A percentile compares a stretch with the other conserved stretches of the same genome.
phyloP scores from a whole-genome alignment of 2,329 filamentous ascomycete genomes.

The Apiospora marii region DNA sequence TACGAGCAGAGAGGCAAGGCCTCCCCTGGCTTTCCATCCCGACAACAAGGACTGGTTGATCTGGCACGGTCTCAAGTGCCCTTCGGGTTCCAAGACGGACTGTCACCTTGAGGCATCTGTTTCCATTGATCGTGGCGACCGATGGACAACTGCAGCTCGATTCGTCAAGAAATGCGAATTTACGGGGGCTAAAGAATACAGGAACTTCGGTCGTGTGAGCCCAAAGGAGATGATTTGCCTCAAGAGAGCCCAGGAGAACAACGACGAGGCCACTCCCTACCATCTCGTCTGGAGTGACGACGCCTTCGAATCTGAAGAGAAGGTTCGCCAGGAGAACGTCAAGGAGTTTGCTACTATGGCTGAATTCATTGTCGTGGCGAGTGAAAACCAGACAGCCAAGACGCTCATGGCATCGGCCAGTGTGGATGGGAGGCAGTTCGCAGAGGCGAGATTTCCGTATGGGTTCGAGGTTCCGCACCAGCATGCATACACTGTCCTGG shows the following conservation, averaged over 20 bases:
- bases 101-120: constrained; percentile 81
- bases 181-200: constrained; percentile 70
- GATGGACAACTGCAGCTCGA: constrained; percentile 78
- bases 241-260: constrained; percentile 69
- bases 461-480: constrained; percentile 83
- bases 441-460: constrained; percentile 82
- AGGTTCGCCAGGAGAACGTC: constrained; percentile 72
- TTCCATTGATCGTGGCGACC: constrained; percentile 79
- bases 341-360: constrained; percentile 93
- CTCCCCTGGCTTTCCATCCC: constrained; percentile 80
- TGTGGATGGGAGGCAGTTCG: constrained; percentile 84
- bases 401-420: constrained; percentile 82
- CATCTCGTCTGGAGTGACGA: constrained; percentile 81
- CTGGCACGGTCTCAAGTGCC: constrained; percentile 82
- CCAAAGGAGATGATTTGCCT: constrained; percentile 67
- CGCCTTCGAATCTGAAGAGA: constrained; percentile 73
- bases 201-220: constrained; percentile 50
- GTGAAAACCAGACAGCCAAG: constrained; percentile 71
- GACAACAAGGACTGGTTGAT: constrained; percentile 89
- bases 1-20: constrained; percentile 38
- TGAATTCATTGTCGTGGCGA: constrained; percentile 93
- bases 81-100: constrained; percentile 52
- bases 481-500: constrained; percentile 88
- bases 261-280: constrained; percentile 68
- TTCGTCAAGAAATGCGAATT: constrained; percentile 88